A percentile compares a stretch with the other conserved stretches of the same genome.
Evolutionary conservation across 108 stramenopile genomes (phyloP).

Genomic region (Skeletonema tropicum): DNA sequence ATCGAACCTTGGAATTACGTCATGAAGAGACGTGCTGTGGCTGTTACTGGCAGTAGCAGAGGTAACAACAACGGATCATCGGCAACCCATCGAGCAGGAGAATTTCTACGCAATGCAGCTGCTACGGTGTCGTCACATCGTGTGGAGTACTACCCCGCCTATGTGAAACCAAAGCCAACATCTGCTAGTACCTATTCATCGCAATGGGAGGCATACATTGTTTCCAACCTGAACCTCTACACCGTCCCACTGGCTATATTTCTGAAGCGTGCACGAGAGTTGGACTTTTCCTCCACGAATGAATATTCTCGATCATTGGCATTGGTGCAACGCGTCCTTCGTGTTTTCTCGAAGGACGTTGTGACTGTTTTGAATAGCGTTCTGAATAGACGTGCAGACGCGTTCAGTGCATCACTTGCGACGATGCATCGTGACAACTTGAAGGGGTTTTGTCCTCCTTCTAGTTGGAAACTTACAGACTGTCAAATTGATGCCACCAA

Average conservation of each 20-base stretch:
- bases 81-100: conserved; percentile 18
- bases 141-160: conserved; percentile 41
- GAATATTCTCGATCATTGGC: conserved; percentile 58
- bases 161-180: conserved; percentile 53
- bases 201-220: conserved; percentile 84
- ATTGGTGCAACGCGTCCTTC: conserved; percentile 71
- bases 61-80: neutral
- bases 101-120: conserved; percentile 44
- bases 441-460: conserved; percentile 63
- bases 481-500: conserved; percentile 74
- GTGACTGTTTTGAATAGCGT: conserved; percentile 64
- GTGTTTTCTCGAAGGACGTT: conserved; percentile 75
- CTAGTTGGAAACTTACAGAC: conserved; percentile 50
- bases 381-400: conserved; percentile 38
- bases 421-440: conserved; percentile 59
- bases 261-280: conserved; percentile 85
- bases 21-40: conserved; percentile 25
- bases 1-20: conserved; percentile 87
- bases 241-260: conserved; percentile 85
- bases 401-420: conserved; percentile 42
- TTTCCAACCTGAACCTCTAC: conserved; percentile 79
- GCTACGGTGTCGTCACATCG: conserved; percentile 24
- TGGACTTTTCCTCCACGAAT: conserved; percentile 75
- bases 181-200: conserved; percentile 61
- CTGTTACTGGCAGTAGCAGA: neutral